Percentiles rank a stretch among this genome's conserved stretches.
These are phyloP conservation scores for Solidago caesia DNA, from an alignment of 129 eudicot species.

Conservation along the genomic window DNA sequence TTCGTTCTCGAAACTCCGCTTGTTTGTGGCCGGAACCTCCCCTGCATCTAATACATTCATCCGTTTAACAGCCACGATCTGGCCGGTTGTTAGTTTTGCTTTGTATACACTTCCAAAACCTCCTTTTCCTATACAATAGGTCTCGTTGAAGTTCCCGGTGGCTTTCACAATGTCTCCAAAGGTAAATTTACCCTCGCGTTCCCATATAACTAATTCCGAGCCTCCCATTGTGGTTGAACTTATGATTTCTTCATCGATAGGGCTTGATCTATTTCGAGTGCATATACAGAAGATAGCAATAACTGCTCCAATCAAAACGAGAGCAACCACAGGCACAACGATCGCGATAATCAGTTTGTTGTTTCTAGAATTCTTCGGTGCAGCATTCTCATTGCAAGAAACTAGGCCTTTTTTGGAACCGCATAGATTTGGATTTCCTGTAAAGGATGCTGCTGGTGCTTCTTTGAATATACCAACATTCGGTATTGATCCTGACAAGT, in stretches of 20 bases:
- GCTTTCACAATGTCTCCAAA: constrained; percentile 3
- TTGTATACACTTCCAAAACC: constrained; percentile 6
- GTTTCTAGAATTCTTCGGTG: background rate
- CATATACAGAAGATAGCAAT: constrained; percentile 28
- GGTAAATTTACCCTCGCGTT: background rate
- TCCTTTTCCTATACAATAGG: constrained; percentile 4
- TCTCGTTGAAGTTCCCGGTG: background rate
- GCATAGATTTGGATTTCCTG: constrained; percentile 58
- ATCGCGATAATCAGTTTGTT: constrained; percentile 5
- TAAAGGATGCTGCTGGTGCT: constrained; percentile 38
- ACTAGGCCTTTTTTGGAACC: constrained; percentile 54
- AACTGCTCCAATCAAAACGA: constrained; percentile 38
- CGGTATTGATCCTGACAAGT: constrained; percentile 58
- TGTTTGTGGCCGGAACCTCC: constrained; percentile 44
- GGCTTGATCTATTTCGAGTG: constrained; percentile 24
- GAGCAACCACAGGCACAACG: constrained; percentile 43
- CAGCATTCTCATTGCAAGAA: constrained; percentile 22
- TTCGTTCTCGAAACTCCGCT: constrained; percentile 67
- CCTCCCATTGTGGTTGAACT: background rate
- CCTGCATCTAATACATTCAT: constrained; percentile 18
- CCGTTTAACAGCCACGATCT: constrained; percentile 1
- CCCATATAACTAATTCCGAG: background rate
- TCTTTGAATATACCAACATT: constrained; percentile 32
- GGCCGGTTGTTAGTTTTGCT: background rate
- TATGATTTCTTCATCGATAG: constrained; percentile 28